These are phyloP conservation scores for Elongisporangium senticosum DNA, from an alignment of 352 stramenopile genomes.

Conservation along the genomic window DNA sequence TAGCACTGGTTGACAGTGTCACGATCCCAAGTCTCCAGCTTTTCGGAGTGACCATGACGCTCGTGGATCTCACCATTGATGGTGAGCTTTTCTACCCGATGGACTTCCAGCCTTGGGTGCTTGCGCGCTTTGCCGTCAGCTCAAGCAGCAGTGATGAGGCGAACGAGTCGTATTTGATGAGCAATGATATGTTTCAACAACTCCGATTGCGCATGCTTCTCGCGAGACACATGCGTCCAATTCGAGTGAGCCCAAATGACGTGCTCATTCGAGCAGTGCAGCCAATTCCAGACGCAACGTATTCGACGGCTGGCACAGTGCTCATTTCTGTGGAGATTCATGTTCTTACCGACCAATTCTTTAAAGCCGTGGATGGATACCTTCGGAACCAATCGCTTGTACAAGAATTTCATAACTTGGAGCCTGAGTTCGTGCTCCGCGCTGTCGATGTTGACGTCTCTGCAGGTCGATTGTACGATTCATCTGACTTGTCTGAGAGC, in stretches of 20 bases:
- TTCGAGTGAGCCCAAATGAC: background rate
- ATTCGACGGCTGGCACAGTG: background rate
- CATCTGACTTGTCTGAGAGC: background rate
- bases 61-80: slow-evolving; percentile 17
- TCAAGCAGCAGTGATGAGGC: background rate
- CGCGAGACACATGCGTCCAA: background rate
- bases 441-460: background rate
- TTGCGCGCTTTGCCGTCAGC: background rate
- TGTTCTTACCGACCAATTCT: background rate
- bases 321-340: background rate
- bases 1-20: background rate
- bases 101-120: slow-evolving; percentile 20
- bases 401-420: background rate
- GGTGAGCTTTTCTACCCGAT: slow-evolving; percentile 16
- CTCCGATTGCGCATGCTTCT: background rate
- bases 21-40: slow-evolving; percentile 12
- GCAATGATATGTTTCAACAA: background rate
- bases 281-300: background rate
- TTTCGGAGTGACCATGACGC: slow-evolving; percentile 12
- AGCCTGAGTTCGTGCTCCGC: background rate
- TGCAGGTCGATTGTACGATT: background rate
- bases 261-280: background rate
- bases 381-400: background rate
- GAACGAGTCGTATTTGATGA: background rate
- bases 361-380: background rate